phyloP scores from a whole-genome alignment of 441 rosid species.

The Euphorbia celastroides region DNA sequence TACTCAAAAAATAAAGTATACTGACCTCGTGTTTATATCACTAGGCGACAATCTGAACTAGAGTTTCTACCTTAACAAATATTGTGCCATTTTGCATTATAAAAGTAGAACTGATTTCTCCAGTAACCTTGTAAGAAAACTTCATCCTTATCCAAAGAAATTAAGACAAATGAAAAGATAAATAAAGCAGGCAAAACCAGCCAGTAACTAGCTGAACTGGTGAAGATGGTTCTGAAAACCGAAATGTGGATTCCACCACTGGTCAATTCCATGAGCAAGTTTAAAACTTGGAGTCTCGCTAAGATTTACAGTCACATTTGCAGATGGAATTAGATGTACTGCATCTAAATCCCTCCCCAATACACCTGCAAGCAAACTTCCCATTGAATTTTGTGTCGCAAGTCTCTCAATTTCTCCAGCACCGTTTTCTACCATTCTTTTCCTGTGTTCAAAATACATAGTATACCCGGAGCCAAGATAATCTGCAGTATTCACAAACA shows the following conservation, averaged over 20 bases:
- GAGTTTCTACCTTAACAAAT: too few species aligned
- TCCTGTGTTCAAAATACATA: not conserved
- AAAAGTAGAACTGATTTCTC: not conserved
- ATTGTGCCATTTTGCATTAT: not conserved
- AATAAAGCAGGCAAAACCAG: not conserved
- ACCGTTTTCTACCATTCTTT: not conserved
- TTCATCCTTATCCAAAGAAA: not conserved
- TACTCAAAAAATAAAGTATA: too few species aligned
- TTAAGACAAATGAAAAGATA: not conserved
- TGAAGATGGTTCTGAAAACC: not conserved
- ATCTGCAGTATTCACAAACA: slow-evolving; percentile 3
- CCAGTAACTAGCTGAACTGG: not conserved
- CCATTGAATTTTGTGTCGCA: not conserved
- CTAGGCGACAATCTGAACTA: not conserved
- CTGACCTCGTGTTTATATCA: not conserved
- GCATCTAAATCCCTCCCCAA: slow-evolving; percentile 1
- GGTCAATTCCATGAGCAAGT: slow-evolving; percentile 2
- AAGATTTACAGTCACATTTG: not conserved
- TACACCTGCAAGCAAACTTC: not conserved
- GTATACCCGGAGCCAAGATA: not conserved
- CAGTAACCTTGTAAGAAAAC: not conserved
- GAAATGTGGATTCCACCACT: slow-evolving; percentile 1
- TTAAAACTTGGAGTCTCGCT: slow-evolving; percentile 1
- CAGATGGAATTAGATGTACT: slow-evolving; percentile 2
- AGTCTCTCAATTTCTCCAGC: not conserved